Base-by-base conservation (phyloP, 345 rosid species). In the Kernera saxatilis region DNA sequence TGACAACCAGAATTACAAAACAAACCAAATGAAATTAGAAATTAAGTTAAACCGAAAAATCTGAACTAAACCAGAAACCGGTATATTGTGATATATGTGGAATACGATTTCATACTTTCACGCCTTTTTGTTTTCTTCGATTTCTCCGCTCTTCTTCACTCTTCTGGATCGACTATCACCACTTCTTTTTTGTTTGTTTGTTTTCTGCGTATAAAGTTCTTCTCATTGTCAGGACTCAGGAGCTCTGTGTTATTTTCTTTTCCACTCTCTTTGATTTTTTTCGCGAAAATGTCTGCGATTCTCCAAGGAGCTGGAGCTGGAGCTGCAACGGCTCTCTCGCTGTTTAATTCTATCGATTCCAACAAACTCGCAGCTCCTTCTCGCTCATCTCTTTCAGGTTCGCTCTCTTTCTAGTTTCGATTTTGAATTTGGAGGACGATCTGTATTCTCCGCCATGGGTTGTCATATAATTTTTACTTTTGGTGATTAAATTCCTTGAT, bases 281-380 rank as follows among this genome's bases (percentile, higher is more conserved):
- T 33, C 15, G 32, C 12, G 53, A 55, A 61, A 79, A 88, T 88
- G 89, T 91, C 91, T 51, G 84, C 91, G 10, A 76, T 76, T 56
- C 74, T 87, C 75, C 92, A 81, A 63, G 90, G 92, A 43, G 70
- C 81, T 40, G 90, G 92, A 43, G 70, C 81, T 40, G 88, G 87
- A 32, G 80, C 89, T 21, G 84, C 91, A 1, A 76, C 83, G 10
- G 82, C 90, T 52, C 43, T 81, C 0, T 68, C 82, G 17, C 81
- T 80, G 22, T 78, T 84, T 55, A 75, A 74, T 68, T 77, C 86
- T 18, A 51, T 81, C 35, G 85, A 80, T 69, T 73, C 90, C 56
- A 82, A 70, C 64, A 84, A 79, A 57, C 57, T 80, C 37, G 36
- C 18, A 1, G 30, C 17, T 60, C 48, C 32, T 23, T 48, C 84